Percentiles rank a stretch among this genome's conserved stretches.
Conservation (phyloP, 139 green algal species). For the Coelastrella sp. region DNA sequence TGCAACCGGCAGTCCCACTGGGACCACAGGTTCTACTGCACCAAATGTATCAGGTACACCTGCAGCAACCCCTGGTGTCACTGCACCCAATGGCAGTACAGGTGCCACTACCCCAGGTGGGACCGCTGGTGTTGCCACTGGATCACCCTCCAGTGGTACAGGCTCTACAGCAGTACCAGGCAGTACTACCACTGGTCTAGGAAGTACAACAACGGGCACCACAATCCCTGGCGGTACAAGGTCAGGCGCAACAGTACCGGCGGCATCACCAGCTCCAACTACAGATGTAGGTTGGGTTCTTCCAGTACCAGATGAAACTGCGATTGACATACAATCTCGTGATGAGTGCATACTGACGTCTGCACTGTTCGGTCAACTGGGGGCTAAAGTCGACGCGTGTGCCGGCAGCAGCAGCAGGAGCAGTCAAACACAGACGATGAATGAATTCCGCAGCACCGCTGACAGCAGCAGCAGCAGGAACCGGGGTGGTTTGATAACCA, state of each 20-base stretch:
- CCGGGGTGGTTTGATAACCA: background rate
- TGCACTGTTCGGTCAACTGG: background rate
- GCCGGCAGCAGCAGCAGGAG: background rate
- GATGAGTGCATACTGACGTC: background rate
- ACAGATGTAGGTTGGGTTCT: background rate
- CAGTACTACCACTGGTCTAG: background rate
- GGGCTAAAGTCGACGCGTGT: background rate
- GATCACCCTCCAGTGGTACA: too few species aligned
- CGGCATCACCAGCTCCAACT: background rate
- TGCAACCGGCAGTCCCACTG: background rate
- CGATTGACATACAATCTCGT: background rate
- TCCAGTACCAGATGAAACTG: background rate
- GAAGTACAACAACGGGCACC: background rate
- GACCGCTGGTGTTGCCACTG: too few species aligned
- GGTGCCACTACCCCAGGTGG: background rate
- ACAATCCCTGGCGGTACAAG: background rate
- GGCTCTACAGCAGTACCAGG: background rate
- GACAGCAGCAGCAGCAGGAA: background rate
- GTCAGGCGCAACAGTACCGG: background rate
- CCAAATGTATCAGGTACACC: too few species aligned
- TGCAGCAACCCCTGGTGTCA: background rate
- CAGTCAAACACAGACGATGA: background rate
- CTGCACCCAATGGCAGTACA: background rate
- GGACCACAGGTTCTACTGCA: too few species aligned
- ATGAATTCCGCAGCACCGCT: background rate